These are phyloP conservation scores for Globisporangium okanoganense DNA, from an alignment of 352 stramenopile genomes.

Conservation along the genomic window DNA sequence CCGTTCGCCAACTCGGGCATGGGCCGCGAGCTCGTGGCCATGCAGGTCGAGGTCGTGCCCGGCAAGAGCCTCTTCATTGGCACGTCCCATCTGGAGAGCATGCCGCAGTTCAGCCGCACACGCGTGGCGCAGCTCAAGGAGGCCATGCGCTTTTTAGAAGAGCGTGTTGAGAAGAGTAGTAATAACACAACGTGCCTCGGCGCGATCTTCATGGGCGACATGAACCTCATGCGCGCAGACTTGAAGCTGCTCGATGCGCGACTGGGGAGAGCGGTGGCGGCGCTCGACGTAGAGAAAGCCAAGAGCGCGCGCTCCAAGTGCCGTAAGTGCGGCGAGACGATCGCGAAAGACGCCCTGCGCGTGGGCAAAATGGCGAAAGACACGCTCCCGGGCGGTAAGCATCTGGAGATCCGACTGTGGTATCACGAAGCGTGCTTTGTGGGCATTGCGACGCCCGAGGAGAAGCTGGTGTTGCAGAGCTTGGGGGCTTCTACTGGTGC, in stretches of 20 bases:
- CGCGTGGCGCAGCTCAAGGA: slow-evolving; percentile 56
- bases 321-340: slow-evolving; percentile 35
- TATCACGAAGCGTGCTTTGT: slow-evolving; percentile 59
- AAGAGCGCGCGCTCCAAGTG: slow-evolving; percentile 55
- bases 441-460: slow-evolving; percentile 21
- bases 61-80: slow-evolving; percentile 48
- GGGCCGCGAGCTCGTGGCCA: slow-evolving; percentile 62
- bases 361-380: slow-evolving; percentile 56
- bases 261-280: slow-evolving; percentile 19
- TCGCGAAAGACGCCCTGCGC: slow-evolving; percentile 41
- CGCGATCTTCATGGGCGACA: slow-evolving; percentile 76
- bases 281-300: slow-evolving; percentile 52
- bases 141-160: slow-evolving; percentile 41
- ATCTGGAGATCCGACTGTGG: slow-evolving; percentile 53
- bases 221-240: slow-evolving; percentile 56
- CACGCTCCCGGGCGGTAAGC: slow-evolving; percentile 33
- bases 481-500: not conserved
- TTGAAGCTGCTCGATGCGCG: slow-evolving; percentile 52
- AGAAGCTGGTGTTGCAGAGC: slow-evolving; percentile 38
- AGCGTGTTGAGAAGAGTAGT: slow-evolving; percentile 28
- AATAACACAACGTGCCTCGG: slow-evolving; percentile 30
- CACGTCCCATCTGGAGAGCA: slow-evolving; percentile 70
- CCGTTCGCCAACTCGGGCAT: slow-evolving; percentile 74
- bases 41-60: slow-evolving; percentile 45
- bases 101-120: slow-evolving; percentile 43